These are phyloP conservation scores for Leptographium procerum DNA, from an alignment of 2,329 filamentous ascomycete genomes.

Conservation along the genomic window DNA sequence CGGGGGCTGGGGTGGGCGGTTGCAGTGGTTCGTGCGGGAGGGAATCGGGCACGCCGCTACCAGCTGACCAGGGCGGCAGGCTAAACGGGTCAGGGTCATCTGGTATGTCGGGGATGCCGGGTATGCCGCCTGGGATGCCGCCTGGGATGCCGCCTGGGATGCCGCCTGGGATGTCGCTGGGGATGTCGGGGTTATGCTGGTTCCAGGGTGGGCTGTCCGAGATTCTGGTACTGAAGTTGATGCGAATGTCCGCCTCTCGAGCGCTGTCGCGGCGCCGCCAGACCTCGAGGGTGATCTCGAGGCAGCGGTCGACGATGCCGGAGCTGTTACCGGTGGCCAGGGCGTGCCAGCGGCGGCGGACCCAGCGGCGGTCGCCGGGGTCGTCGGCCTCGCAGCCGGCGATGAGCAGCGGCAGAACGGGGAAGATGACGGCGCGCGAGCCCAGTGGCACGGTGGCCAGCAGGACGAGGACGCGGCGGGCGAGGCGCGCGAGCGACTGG, in stretches of 20 bases:
- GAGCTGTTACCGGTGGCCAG: constrained; percentile 2
- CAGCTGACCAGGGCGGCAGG: not conserved
- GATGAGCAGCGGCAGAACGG: constrained; percentile 1
- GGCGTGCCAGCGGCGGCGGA: constrained; percentile 1
- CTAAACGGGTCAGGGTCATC: not conserved
- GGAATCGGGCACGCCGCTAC: not conserved
- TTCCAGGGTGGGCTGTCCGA: too few species aligned
- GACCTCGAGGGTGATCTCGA: constrained; percentile 5
- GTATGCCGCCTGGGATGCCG: too few species aligned
- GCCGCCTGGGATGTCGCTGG: too few species aligned
- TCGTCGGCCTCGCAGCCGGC: constrained; percentile 4
- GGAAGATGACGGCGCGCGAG: constrained; percentile 5
- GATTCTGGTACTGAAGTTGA: too few species aligned
- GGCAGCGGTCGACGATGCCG: constrained; percentile 5
- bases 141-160: too few species aligned
- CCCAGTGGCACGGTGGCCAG: constrained; percentile 2
- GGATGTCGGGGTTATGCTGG: not conserved
- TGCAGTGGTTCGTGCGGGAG: not conserved
- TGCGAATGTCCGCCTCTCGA: not conserved
- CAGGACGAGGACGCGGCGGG: not conserved
- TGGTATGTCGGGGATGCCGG: too few species aligned
- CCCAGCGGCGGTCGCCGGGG: not conserved
- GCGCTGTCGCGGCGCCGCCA: not conserved
- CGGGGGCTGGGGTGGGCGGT: too few species aligned
- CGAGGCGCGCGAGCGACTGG: not conserved